Evolutionary conservation across 345 rosid species (phyloP).

Genomic region (Dovyalis caffra): DNA sequence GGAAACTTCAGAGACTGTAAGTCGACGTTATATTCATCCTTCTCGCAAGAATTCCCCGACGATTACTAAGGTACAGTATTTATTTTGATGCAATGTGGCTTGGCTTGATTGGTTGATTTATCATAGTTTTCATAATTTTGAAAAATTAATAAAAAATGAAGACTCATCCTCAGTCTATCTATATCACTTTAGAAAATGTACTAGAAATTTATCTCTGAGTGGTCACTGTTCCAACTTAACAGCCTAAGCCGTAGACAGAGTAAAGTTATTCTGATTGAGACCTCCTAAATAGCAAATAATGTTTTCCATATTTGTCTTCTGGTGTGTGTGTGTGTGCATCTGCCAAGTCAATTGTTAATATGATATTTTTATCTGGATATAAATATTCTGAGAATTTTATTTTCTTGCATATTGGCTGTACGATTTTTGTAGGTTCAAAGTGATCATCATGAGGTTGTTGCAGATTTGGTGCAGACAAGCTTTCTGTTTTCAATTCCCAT

Average conservation of each 20-base stretch:
- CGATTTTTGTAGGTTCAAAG: conserved; percentile 70
- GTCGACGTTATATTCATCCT: conserved; percentile 65
- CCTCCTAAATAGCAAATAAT: no score
- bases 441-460: conserved; percentile 93
- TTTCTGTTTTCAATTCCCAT: conserved; percentile 92
- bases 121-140: not conserved
- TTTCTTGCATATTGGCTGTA: not conserved
- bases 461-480: conserved; percentile 92
- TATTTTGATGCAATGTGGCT: not conserved
- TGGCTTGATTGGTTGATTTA: not conserved
- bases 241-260: no score
- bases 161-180: no score
- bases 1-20: conserved; percentile 85
- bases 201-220: no score
- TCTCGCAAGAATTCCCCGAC: conserved; percentile 85
- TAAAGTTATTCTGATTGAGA: no score
- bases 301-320: no score
- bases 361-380: not conserved
- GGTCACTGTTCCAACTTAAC: no score
- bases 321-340: no score
- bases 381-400: not conserved
- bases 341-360: not conserved
- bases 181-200: no score
- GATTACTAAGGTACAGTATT: conserved; percentile 61
- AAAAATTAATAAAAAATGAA: no score